Evolutionary conservation across 2,329 filamentous ascomycete species (phyloP).

Genomic region (Cladophialophora bantiana): DNA sequence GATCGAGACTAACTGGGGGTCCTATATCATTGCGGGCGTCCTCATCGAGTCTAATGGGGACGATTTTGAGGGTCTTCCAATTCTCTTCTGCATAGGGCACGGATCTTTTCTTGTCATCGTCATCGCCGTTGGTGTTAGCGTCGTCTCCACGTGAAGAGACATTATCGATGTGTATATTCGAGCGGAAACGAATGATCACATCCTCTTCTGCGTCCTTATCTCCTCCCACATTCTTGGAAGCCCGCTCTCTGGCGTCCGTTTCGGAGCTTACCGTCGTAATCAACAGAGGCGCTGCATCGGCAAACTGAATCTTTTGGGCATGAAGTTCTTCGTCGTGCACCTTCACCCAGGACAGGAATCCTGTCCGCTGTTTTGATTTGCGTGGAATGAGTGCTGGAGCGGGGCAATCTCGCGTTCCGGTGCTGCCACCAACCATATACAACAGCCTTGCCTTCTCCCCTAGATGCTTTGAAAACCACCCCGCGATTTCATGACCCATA

Average conservation of each 20-base stretch:
- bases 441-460: conserved; percentile 16
- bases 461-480: conserved; percentile 24
- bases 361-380: neutral
- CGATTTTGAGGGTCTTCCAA: conserved; percentile 7
- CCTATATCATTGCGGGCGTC: neutral
- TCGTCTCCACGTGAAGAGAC: neutral
- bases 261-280: conserved; percentile 24
- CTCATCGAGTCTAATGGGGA: neutral
- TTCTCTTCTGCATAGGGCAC: conserved; percentile 12
- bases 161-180: conserved; percentile 27
- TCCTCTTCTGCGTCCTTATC: conserved; percentile 10
- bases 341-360: conserved; percentile 16
- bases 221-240: neutral
- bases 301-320: conserved; percentile 26
- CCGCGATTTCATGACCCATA: conserved; percentile 18
- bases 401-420: conserved; percentile 11
- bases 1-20: conserved; percentile 14
- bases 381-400: conserved; percentile 24
- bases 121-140: neutral
- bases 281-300: conserved; percentile 21
- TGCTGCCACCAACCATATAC: conserved; percentile 13
- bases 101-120: neutral
- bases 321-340: conserved; percentile 15
- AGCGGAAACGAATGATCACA: conserved; percentile 23
- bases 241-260: conserved; percentile 2